phyloP scores from a whole-genome alignment of 352 stramenopile genomes.

The Phytophthora pistaciae region DNA sequence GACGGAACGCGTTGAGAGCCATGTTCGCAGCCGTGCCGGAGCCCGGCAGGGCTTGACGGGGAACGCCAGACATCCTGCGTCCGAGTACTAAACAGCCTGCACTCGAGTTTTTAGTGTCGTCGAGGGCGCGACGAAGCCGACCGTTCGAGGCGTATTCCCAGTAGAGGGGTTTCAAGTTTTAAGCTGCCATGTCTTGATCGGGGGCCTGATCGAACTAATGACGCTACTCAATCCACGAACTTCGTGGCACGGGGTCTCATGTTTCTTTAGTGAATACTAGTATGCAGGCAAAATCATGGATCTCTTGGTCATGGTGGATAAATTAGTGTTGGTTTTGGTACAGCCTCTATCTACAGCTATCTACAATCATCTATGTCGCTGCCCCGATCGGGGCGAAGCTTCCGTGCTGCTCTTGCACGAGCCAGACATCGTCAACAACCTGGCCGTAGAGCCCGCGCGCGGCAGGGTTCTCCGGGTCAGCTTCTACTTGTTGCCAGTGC shows the following conservation, averaged over 20 bases:
- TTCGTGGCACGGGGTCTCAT: no score
- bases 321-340: slow-evolving; percentile 13
- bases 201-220: neutral
- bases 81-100: neutral
- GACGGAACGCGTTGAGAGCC: slow-evolving; percentile 48
- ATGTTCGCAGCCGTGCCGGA: slow-evolving; percentile 42
- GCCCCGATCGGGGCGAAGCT: slow-evolving; percentile 66
- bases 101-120: slow-evolving; percentile 1
- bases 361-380: slow-evolving; percentile 14
- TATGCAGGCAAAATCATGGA: neutral
- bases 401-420: slow-evolving; percentile 90
- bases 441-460: slow-evolving; percentile 80
- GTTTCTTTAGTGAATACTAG: neutral
- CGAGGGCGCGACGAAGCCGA: neutral
- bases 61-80: slow-evolving; percentile 10
- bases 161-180: slow-evolving; percentile 8
- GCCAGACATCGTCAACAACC: slow-evolving; percentile 91
- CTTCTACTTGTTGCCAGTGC: slow-evolving; percentile 90
- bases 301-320: neutral
- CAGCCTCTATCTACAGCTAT: slow-evolving; percentile 6
- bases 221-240: neutral
- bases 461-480: slow-evolving; percentile 79
- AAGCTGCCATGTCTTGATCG: neutral
- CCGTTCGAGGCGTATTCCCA: neutral
- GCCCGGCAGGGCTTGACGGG: slow-evolving; percentile 9